These are phyloP conservation scores for Fusarium camptoceras DNA, from an alignment of 2,329 filamentous ascomycete species.

Conservation along the genomic window DNA sequence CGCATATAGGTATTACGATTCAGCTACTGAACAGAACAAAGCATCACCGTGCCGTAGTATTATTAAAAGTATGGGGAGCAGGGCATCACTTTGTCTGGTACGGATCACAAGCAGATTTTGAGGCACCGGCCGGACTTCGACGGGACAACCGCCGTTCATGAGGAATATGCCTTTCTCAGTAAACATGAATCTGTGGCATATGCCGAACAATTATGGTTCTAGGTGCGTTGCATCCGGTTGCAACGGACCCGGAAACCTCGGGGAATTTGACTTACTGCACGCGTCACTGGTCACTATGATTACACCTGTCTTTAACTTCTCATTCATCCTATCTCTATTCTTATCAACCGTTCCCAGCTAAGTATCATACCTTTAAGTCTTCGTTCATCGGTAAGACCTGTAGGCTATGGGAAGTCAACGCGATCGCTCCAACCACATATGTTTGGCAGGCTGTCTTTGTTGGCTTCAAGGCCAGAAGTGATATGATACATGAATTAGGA, in stretches of 20 bases:
- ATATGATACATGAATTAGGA: no score
- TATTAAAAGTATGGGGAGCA: no score
- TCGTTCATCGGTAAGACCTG: not conserved
- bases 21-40: rapidly evolving
- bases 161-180: rapidly evolving
- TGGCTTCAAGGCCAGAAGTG: no score
- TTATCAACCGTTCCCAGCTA: rapidly evolving
- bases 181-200: not conserved
- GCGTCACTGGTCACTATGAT: not conserved
- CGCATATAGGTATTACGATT: no score
- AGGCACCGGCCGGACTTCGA: rapidly evolving
- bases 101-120: not conserved
- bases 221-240: not conserved
- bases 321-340: not conserved
- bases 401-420: not conserved
- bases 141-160: not conserved
- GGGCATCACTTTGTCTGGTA: not conserved
- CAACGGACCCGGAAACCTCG: not conserved
- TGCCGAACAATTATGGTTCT: not conserved
- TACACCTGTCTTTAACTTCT: not conserved
- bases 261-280: not conserved
- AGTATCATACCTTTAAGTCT: rapidly evolving
- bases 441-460: not conserved
- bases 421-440: not conserved
- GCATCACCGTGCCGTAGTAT: no score